Percentiles rank a stretch among this genome's conserved stretches.
Evolutionary conservation across 306 rosid genomes (phyloP).

Genomic region (Casuarina cunninghamiana): DNA sequence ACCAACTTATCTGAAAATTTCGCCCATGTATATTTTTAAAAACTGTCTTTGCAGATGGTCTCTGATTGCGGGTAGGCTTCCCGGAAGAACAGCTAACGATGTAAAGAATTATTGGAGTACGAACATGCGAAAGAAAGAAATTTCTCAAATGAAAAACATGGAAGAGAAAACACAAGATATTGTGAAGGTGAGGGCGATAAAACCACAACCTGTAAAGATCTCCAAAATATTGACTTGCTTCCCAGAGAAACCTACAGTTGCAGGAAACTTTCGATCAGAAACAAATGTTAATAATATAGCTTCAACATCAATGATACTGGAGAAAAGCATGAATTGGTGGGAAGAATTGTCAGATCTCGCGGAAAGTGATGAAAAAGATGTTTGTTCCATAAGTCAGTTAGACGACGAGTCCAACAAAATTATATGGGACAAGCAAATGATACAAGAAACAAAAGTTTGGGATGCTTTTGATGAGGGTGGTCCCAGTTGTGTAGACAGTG

Average conservation of each 20-base stretch:
- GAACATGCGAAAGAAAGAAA: constrained; percentile 3
- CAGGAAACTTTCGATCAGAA: not conserved
- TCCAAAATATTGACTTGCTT: constrained; percentile 1
- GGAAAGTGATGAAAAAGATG: not conserved
- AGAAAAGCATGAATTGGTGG: constrained; percentile 1
- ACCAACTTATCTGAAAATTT: too few species aligned
- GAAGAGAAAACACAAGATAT: not conserved
- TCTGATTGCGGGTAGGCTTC: constrained; percentile 36
- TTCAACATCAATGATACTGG: not conserved
- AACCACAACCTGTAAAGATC: constrained; percentile 30
- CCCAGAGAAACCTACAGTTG: not conserved
- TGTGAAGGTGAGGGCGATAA: constrained; percentile 2
- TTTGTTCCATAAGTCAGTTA: not conserved
- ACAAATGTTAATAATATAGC: not conserved
- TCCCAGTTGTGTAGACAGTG: not conserved
- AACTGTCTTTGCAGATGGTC: constrained; percentile 26
- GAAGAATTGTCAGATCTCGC: constrained; percentile 3
- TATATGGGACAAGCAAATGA: not conserved
- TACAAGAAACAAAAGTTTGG: not conserved
- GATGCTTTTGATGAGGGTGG: not conserved
- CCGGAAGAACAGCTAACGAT: constrained; percentile 35
- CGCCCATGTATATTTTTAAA: not conserved
- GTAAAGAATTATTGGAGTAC: constrained; percentile 39
- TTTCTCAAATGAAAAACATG: not conserved
- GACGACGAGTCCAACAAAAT: not conserved